Percentiles rank a stretch among this genome's conserved stretches.
phyloP scores from a whole-genome alignment of 2,329 filamentous ascomycete species.

The Aureobasidium subglaciale region DNA sequence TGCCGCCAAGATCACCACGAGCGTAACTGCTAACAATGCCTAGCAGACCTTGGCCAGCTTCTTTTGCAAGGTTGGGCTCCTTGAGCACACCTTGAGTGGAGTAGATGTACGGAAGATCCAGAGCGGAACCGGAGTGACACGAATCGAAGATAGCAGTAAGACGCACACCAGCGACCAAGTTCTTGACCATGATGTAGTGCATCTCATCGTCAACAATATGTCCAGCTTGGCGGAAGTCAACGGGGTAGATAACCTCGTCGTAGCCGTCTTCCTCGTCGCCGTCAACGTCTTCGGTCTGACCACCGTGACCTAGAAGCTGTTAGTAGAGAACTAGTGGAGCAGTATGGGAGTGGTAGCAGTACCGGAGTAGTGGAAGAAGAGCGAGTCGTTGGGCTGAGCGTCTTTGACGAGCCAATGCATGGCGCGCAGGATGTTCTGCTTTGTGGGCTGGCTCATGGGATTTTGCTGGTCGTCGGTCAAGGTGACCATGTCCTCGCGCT shows the following conservation, averaged over 20 bases:
- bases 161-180: constrained; percentile 75
- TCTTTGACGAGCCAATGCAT: constrained; percentile 99
- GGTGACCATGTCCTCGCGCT: constrained; percentile 92
- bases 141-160: constrained; percentile 76
- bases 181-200: constrained; percentile 70
- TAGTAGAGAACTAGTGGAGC: not conserved
- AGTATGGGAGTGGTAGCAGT: constrained; percentile 23
- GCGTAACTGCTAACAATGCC: constrained; percentile 70
- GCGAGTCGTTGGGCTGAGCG: constrained; percentile 81
- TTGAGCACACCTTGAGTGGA: constrained; percentile 73
- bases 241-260: constrained; percentile 77
- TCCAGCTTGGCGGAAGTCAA: constrained; percentile 71
- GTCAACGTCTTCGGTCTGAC: constrained; percentile 72
- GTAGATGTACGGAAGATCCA: constrained; percentile 75
- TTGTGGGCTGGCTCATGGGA: constrained; percentile 93
- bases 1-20: constrained; percentile 73
- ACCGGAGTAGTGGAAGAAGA: constrained; percentile 98
- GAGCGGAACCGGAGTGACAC: constrained; percentile 69
- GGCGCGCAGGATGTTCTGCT: constrained; percentile 86
- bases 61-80: constrained; percentile 73
- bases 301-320: constrained; percentile 59
- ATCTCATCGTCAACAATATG: constrained; percentile 81
- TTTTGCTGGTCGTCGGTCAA: constrained; percentile 96
- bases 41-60: constrained; percentile 66
- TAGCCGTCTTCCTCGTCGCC: constrained; percentile 77